Evolutionary conservation across 352 stramenopile species (phyloP), one percentile per base, ranked within the genome.

Genomic region (Aphanomyces euteiches): DNA sequence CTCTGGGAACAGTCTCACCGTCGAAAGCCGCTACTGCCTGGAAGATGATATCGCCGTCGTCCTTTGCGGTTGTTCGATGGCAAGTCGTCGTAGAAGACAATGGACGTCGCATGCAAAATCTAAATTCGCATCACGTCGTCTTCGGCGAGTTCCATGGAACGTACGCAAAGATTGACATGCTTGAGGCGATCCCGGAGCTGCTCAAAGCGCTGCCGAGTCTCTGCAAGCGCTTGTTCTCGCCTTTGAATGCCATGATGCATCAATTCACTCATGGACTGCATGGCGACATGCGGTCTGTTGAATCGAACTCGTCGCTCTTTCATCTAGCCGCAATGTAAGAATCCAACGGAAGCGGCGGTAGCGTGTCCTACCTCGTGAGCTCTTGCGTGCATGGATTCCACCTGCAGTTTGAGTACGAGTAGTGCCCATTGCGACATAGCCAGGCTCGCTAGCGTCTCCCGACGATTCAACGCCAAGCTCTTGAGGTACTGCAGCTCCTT

Each of bases 131-230:
- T 28, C 28, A 28, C 28, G 28, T 28, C 28, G 28, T 28, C 28
- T 2, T 28, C 28, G 28, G 28, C 28, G 28, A 28, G 28, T 28
- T 28, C 8, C n/a, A 10, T 7, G 6, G 19, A 5, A 39, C 54
- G 13, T 61, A 61, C 54, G n/a, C 54, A 61, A 40, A 40, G 54
- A 40, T 61, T 61, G 6, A 61, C 43, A 19, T 67, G 59, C 15
- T 56, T 50, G 39, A 67, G 41, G 39, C 43, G 59, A 40, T 37
- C 43, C 2, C 59, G 59, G 34, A 67, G 41, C 13, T 38, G 59
- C 4, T 54, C 40, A 28, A 34, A 28, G 17, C 40, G 59, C 21
- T 67, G 38, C 12, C 10, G 41, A 19, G 13, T 15, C n/a, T 67
- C 39, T 2, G 59, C 17, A 7, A 41, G 13, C 12, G 28, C 7